phyloP scores from a whole-genome alignment of 148 eudicot species.

The Rhododendron molle region DNA sequence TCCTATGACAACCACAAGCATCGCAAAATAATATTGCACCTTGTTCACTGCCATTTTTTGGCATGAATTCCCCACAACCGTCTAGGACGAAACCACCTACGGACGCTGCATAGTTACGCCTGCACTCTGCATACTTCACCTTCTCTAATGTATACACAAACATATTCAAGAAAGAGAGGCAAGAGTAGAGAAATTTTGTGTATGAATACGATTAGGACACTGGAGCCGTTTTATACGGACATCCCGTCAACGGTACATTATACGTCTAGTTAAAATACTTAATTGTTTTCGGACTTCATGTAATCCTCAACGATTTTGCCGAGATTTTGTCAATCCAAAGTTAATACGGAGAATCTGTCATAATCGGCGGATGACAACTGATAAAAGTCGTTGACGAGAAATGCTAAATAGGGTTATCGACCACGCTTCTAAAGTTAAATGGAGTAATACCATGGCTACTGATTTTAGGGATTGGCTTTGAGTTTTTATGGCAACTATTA shows the following conservation, averaged over 20 bases:
- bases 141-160: not conserved
- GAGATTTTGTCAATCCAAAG: not conserved
- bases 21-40: not conserved
- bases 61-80: not conserved
- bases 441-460: not conserved
- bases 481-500: no score
- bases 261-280: not conserved
- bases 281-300: not conserved
- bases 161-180: not conserved
- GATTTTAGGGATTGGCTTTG: no score
- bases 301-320: not conserved
- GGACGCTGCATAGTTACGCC: not conserved
- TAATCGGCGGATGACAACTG: not conserved
- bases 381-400: not conserved
- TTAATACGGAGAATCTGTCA: not conserved
- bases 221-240: not conserved
- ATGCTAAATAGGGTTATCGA: not conserved
- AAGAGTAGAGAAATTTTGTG: not conserved
- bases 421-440: not conserved
- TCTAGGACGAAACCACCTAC: not conserved
- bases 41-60: not conserved
- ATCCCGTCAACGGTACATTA: not conserved
- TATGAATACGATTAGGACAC: not conserved
- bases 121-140: not conserved
- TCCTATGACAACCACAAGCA: slow-evolving; percentile 1